Conservation (phyloP, 148 eudicot genomes). For the Dianthus caryophyllus region DNA sequence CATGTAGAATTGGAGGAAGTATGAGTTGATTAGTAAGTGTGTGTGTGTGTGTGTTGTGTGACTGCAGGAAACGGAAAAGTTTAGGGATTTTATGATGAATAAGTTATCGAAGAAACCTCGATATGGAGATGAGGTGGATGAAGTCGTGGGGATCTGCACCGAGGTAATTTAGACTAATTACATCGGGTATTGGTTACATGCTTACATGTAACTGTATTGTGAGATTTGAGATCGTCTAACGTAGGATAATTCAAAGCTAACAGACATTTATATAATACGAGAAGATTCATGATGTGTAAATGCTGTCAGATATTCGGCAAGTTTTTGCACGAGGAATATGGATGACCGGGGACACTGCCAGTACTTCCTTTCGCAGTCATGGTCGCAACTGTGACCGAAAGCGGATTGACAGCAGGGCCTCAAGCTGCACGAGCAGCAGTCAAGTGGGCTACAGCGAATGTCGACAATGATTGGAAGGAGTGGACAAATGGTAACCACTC, state of each 20-base stretch:
- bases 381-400: conserved; percentile 75
- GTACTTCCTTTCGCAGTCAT: conserved; percentile 82
- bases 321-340: conserved; percentile 80
- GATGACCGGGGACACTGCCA: conserved; percentile 85
- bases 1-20: too few species aligned
- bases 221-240: too few species aligned
- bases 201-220: too few species aligned
- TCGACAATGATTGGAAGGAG: conserved; percentile 85
- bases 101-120: conserved; percentile 60
- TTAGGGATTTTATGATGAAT: conserved; percentile 46
- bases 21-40: too few species aligned
- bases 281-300: conserved; percentile 1
- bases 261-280: not conserved
- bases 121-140: conserved; percentile 66
- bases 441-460: conserved; percentile 74
- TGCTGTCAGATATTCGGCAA: conserved; percentile 50
- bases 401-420: conserved; percentile 77
- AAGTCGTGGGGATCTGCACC: conserved; percentile 68
- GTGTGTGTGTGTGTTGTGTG: not conserved
- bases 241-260: too few species aligned
- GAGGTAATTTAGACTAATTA: conserved; percentile 37
- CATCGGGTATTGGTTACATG: too few species aligned
- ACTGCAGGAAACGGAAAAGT: conserved; percentile 76
- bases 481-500: conserved; percentile 36
- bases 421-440: conserved; percentile 84